Base-by-base conservation (phyloP, 2,329 filamentous ascomycete genomes). In the Colletotrichum tropicale region DNA sequence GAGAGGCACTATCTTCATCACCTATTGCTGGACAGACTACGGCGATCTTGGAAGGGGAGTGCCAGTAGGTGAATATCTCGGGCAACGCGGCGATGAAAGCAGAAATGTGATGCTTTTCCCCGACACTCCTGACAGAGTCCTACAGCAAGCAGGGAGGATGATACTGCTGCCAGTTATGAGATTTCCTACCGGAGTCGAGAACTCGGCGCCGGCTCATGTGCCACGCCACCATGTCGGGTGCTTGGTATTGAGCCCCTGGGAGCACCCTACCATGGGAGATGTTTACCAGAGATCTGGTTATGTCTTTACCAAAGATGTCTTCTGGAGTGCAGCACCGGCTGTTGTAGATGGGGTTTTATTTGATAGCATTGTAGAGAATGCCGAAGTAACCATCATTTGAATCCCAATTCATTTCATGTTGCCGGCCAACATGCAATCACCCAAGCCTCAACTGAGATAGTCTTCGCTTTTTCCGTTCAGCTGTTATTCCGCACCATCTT, bases 381-480 rank as follows among this genome's bases (percentile, higher is more conserved):
- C 43, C 43, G 43, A 52, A 5, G 43, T 52, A 0, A 52, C 43
- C n/a, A 52, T 52, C 6, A 13, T 52, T 8, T 52, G 6, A 52
- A 0, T n/a, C n/a, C 6, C n/a, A 21, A 5, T 1, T 52, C 6
- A 21, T 36, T 4, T 36, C 16, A 16, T 48, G n/a, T 3, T 4
- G 43, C 10, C 6, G 43, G 18, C 43, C 10, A 21, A 9, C 43
- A 13, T 48, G 10, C 43, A 2, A 48, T 48, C 1, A 8, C 21
- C 1, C 0, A 3, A 7, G 43, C 10, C 43, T n/a, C n/a, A 48
- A 13, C 1, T 48, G 6, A 12, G 10, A 21, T 2, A 12, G 12
- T 48, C 3, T 21, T 21, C 43, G 43, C 18, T 48, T 3, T 48
- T 43, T 24, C 24, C 3, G 4, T 24, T 24, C 24, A 24, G 24